Evolutionary conservation across 2,329 filamentous ascomycete genomes (phyloP).

Genomic region (Fusarium neocosmosporiellum): DNA sequence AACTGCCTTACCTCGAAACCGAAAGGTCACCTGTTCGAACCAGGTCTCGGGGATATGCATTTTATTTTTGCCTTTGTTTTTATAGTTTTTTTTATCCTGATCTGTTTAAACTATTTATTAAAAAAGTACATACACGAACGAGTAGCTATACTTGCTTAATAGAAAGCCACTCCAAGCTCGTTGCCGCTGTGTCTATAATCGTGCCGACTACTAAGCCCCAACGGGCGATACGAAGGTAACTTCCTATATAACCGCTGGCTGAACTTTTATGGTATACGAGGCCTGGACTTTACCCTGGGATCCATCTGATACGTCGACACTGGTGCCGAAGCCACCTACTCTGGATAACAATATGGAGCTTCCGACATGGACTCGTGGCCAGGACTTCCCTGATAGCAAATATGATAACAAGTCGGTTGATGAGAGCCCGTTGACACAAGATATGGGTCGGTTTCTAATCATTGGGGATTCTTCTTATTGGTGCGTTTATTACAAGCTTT

Average conservation of each 20-base stretch:
- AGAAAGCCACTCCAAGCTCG: no score
- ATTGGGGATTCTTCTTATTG: neutral
- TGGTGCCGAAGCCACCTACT: no score
- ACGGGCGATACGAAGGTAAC: no score
- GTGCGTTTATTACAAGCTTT: neutral
- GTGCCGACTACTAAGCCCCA: no score
- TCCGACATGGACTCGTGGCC: neutral
- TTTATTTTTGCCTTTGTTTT: neutral
- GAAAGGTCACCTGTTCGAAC: slow-evolving; percentile 36
- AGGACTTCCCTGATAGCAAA: neutral
- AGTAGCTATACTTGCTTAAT: no score
- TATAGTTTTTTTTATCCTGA: neutral
- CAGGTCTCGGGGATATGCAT: slow-evolving; percentile 25
- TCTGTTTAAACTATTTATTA: no score
- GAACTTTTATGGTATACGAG: no score
- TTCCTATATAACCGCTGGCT: no score
- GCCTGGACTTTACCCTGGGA: neutral
- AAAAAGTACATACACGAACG: no score
- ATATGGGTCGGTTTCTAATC: neutral
- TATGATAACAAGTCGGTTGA: neutral
- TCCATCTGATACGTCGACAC: no score
- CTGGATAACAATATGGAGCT: no score
- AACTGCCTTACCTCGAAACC: slow-evolving; percentile 19
- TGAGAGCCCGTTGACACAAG: neutral
- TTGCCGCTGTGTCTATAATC: no score